These are phyloP conservation scores for Gremmenia infestans DNA, from an alignment of 2,329 filamentous ascomycete species.

Conservation along the genomic window DNA sequence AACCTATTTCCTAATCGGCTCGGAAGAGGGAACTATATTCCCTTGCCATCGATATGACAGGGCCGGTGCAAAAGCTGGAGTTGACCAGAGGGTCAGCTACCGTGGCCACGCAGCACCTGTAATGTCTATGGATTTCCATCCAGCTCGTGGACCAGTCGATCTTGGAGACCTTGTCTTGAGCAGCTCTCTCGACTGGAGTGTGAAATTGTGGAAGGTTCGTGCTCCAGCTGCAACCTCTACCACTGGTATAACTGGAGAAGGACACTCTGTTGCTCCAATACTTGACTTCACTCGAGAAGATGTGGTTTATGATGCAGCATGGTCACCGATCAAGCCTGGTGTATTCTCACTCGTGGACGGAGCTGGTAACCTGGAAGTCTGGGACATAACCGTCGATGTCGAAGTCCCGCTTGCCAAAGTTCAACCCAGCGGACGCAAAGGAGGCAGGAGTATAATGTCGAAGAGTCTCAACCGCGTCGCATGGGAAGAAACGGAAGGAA, in stretches of 20 bases:
- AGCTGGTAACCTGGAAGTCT: slow-evolving; percentile 85
- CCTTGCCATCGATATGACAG: slow-evolving; percentile 97
- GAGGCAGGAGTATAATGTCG: slow-evolving; percentile 64
- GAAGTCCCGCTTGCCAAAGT: slow-evolving; percentile 86
- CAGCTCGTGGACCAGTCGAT: slow-evolving; percentile 85
- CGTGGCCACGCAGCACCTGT: slow-evolving; percentile 88
- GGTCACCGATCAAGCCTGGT: slow-evolving; percentile 90
- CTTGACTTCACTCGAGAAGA: slow-evolving; percentile 92
- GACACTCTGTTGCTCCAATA: slow-evolving; percentile 62
- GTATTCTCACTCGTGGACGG: slow-evolving; percentile 95
- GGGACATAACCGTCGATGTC: slow-evolving; percentile 88
- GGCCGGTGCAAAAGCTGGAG: slow-evolving; percentile 92
- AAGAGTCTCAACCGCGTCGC: slow-evolving; percentile 90
- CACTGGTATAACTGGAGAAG: slow-evolving; percentile 39
- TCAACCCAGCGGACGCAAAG: slow-evolving; percentile 61
- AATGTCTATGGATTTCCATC: slow-evolving; percentile 95
- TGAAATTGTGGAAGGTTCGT: slow-evolving; percentile 93
- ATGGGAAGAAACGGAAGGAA: slow-evolving; percentile 89
- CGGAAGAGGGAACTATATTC: slow-evolving; percentile 93
- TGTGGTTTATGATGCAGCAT: slow-evolving; percentile 91
- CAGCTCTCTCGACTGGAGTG: slow-evolving; percentile 93
- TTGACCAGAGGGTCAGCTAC: slow-evolving; percentile 85
- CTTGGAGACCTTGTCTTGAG: slow-evolving; percentile 89
- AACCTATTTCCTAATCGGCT: slow-evolving; percentile 95
- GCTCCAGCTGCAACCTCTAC: slow-evolving; percentile 70